Evolutionary conservation across 2,329 filamentous ascomycete species (phyloP), one percentile per base, ranked within the genome.

Genomic region (Elsinoe arachidis): DNA sequence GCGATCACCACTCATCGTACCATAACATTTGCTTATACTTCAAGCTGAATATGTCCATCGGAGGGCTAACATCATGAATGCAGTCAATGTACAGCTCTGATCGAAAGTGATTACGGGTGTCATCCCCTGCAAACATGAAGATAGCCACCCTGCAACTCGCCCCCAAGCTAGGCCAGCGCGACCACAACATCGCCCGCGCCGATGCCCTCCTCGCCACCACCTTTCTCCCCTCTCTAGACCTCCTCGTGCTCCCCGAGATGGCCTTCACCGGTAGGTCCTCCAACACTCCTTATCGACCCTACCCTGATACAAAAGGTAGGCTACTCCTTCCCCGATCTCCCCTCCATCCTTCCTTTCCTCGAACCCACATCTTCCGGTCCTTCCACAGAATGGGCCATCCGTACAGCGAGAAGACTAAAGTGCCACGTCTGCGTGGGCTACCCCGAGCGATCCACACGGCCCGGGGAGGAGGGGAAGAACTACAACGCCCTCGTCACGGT

Each of bases 241-340:
- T 91, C 30, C 74, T 93, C 0, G 81, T 92, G 0, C 72, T 92
- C 0, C 87, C 88, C 0, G 88, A 92, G 67, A 73, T 92, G 68
- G 86, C 88, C 1, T 90, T 92, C 66, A 79, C 82, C 58, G 85
- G 85, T 87, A 71, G 26, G 58, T 59, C 35, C 37, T 33, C 37
- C 23, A 41, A 34, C 35, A 49, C 19, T 19, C 21, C 35, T 30
- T 10, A 2, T 21, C 19, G 23, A 35, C 17, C 2, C 17, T 33
- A 47, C 9, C 37, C 17, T 44, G 59, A 39, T 55, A 15, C 26
- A 37, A 52, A 34, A 55, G 33, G 26, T 67, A 82, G 86, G 88
- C 30, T 93, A 91, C 74, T 90, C 90, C 68, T 92, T 91, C 73
- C 78, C 80, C 41, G 86, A 84, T 0, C 69, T 88, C 2, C 73